Percentiles rank a stretch among this genome's conserved stretches.
phyloP scores from a whole-genome alignment of 371 early-diverging fungal genomes.

The Mortierella sp. region DNA sequence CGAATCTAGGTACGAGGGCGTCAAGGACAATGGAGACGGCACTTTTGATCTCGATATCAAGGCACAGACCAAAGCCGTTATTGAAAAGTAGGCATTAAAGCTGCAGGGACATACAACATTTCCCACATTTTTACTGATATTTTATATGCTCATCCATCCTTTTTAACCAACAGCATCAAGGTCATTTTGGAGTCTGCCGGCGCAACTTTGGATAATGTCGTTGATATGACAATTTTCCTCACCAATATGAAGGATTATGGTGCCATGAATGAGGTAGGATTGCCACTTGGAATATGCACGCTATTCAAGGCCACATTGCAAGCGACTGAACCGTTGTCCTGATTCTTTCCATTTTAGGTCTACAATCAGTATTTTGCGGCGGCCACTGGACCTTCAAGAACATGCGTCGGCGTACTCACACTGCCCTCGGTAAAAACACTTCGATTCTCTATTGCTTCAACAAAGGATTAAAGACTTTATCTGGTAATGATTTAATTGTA shows the following conservation, averaged over 20 bases:
- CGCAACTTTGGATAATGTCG: constrained; percentile 63
- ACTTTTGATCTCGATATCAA: constrained; percentile 66
- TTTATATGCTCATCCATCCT: background rate
- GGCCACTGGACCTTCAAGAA: constrained; percentile 64
- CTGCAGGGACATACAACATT: background rate
- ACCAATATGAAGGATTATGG: constrained; percentile 76
- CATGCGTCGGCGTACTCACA: constrained; percentile 65
- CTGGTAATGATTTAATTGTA: background rate
- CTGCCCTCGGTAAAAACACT: constrained; percentile 57
- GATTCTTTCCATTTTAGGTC: constrained; percentile 39
- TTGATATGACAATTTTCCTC: constrained; percentile 78
- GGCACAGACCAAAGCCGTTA: constrained; percentile 71
- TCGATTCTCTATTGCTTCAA: background rate
- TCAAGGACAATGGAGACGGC: constrained; percentile 65
- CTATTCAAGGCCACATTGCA: background rate
- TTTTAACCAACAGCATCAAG: constrained; percentile 58
- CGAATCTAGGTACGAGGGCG: constrained; percentile 60
- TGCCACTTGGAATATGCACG: background rate
- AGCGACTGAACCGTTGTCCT: background rate
- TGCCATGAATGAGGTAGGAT: constrained; percentile 68
- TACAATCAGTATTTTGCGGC: constrained; percentile 67
- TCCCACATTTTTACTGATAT: background rate
- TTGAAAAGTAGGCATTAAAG: constrained; percentile 64
- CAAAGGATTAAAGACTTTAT: background rate
- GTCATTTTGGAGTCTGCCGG: constrained; percentile 66